Evolutionary conservation across 2,329 filamentous ascomycete genomes (phyloP), one percentile per base, ranked within the genome.

Genomic region (Alternaria incomplexa): DNA sequence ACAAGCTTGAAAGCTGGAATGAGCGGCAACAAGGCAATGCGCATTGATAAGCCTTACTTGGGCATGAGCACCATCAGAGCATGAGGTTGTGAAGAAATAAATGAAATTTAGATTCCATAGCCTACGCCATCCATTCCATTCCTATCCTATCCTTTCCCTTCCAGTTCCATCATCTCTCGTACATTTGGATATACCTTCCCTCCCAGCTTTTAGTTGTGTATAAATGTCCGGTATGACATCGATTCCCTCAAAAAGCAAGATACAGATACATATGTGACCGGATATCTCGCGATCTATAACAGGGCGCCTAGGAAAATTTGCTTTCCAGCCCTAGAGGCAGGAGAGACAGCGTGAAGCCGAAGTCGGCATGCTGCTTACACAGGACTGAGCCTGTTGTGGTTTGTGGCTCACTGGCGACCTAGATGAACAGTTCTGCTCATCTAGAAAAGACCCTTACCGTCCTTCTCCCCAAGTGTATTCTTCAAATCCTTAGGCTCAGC

Each of bases 401-500:
- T 28, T 28, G 20, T 28, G 26, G 26, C 11, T 10, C 26, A 28
- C 26, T 28, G 26, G 26, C 26, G 9, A 28, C 26, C 26, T 28
- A 28, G 26, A 28, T 28, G 4, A 28, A 26, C 28, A 30, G 5
- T 30, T 30, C 28, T 30, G 28, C 11, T 30, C 32, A 36, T 55
- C 25, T 55, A 71, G 58, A 72, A 71, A 44, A 69, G 50, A 45
- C 67, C 69, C 52, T 69, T 72, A 30, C 66, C 69, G 54, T 72
- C 70, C 22, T 52, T 55, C 57, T 71, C 65, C 15, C 44, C 57
- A 4, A 73, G 62, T 0, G 69, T 73, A 25, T 69, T 69, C 56
- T 73, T 73, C n/a, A 74, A 36, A 32, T 74, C 70, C 54, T 74
- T 74, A 26, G 72, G 70, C 59, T 73, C 72, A 12, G 72, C 63